Evolutionary conservation across 179 eudicot species (phyloP).

Genomic region (Silene coronaria): DNA sequence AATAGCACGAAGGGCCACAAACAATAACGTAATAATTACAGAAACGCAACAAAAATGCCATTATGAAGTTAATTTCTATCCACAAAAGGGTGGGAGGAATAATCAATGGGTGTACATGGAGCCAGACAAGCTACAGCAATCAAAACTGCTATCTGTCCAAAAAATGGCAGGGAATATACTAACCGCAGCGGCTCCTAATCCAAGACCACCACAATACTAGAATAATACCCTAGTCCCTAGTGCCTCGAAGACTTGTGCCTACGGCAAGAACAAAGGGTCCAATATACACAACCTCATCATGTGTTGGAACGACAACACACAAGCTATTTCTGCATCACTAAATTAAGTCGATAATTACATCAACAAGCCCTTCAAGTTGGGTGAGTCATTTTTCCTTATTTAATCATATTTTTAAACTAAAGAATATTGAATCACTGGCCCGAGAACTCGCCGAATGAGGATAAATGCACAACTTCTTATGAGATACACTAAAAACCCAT

Average conservation of each 20-base stretch:
- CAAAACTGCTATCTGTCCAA: conserved; percentile 4
- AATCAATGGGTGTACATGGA: neutral
- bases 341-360: neutral
- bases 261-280: neutral
- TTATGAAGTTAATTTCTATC: conserved; percentile 2
- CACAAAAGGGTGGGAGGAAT: conserved; percentile 2
- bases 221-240: neutral
- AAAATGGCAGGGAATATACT: neutral
- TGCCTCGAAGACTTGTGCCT: neutral
- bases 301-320: neutral
- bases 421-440: neutral
- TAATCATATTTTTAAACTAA: neutral
- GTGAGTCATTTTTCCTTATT: neutral
- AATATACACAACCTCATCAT: neutral
- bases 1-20: neutral
- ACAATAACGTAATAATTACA: neutral
- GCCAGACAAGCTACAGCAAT: conserved; percentile 2
- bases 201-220: neutral
- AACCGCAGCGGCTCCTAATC: neutral
- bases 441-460: conserved; percentile 3
- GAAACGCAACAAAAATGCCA: neutral
- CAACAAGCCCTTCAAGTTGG: neutral
- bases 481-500: conserved; percentile 50
- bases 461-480: neutral
- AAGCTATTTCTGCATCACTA: neutral